Percentiles rank a stretch among this genome's conserved stretches.
Evolutionary conservation across 768 basidiomycete species (phyloP).

Genomic region (Tricholoma sp.): DNA sequence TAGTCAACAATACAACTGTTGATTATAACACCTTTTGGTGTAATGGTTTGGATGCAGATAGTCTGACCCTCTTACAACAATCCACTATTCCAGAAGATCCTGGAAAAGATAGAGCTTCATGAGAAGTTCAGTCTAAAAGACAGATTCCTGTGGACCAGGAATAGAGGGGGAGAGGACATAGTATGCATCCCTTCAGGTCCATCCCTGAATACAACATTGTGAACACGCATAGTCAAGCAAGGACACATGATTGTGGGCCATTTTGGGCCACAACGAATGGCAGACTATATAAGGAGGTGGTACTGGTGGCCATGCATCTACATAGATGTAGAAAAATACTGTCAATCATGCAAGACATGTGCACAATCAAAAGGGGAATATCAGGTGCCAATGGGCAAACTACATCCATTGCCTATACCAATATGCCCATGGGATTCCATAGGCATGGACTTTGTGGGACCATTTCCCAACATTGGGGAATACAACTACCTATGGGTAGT

Average conservation of each 20-base stretch:
- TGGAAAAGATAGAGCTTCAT: neutral
- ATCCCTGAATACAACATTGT: neutral
- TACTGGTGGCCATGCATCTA: conserved; percentile 16
- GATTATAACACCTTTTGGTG: no score
- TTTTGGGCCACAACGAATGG: conserved; percentile 21
- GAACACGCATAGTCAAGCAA: conserved; percentile 12
- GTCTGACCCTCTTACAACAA: no score
- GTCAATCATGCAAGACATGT: neutral
- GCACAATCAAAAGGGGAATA: neutral
- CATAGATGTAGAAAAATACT: conserved; percentile 3
- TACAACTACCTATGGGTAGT: neutral
- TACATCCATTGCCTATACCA: neutral
- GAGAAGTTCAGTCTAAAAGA: neutral
- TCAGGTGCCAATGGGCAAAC: neutral
- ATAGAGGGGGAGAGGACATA: conserved; percentile 3
- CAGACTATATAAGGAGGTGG: conserved; percentile 23
- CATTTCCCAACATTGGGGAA: neutral
- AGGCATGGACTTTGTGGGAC: neutral
- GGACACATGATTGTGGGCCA: conserved; percentile 29
- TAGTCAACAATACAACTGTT: no score
- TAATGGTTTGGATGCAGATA: no score
- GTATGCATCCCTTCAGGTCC: conserved; percentile 17
- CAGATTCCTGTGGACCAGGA: neutral
- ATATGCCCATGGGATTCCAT: neutral
- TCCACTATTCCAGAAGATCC: neutral